Evolutionary conservation across 306 rosid genomes (phyloP).

Genomic region (Purshia tridentata): DNA sequence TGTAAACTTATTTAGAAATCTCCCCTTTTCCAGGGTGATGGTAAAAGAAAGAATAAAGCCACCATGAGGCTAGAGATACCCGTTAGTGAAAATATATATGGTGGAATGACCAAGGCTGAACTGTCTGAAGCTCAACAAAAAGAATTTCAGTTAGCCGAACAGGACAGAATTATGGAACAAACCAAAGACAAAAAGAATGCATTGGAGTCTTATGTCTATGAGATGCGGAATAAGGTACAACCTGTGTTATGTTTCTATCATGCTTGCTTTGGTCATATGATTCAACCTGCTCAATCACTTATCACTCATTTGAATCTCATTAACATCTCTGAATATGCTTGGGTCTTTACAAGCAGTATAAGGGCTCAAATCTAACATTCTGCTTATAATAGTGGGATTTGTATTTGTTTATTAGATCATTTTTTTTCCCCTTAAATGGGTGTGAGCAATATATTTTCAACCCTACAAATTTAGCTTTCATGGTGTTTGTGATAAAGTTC

Average conservation of each 20-base stretch:
- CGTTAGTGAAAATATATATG: conserved; percentile 61
- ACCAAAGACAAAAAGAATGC: conserved; percentile 88
- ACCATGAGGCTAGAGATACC: conserved; percentile 57
- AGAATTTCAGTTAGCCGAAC: conserved; percentile 73
- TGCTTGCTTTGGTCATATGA: conserved; percentile 22
- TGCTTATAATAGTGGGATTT: background rate
- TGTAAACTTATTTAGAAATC: conserved; percentile 1
- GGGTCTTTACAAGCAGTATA: background rate
- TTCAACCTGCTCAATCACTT: conserved; percentile 24
- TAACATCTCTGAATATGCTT: background rate
- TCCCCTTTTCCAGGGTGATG: conserved; percentile 57
- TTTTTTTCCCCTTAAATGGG: background rate
- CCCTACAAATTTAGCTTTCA: background rate
- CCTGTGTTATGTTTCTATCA: conserved; percentile 20
- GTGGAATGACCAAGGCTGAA: conserved; percentile 76
- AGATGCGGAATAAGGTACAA: conserved; percentile 86
- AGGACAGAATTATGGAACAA: conserved; percentile 76
- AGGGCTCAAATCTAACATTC: background rate
- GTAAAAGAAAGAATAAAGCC: conserved; percentile 44
- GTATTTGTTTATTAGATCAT: background rate
- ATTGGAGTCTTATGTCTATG: conserved; percentile 91
- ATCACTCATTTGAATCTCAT: conserved; percentile 3
- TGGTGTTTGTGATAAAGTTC: background rate
- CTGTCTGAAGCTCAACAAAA: conserved; percentile 65
- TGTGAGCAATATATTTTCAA: background rate